Evolutionary conservation across 1,139 yeast genomes (phyloP), one percentile per base, ranked within the genome.

Genomic region (Petasospora rhodanensis): DNA sequence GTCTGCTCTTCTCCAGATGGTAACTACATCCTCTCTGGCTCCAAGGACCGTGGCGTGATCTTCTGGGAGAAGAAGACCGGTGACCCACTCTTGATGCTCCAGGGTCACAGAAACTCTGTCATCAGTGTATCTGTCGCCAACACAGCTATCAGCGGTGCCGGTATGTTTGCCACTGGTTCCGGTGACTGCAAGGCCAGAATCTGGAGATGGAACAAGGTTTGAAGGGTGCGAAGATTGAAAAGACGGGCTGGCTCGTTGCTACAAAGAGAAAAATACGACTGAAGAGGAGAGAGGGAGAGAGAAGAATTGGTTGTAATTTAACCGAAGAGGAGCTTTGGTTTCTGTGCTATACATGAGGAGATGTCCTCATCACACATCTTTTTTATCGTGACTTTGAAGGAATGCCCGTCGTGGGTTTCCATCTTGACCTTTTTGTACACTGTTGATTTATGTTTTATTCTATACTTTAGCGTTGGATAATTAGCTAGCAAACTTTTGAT

Each of bases 141-240:
- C 54, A 81, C 86, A 26, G 72, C 72, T 42, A 82, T 80, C 38
- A 68, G 74, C 35, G 87, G 84, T 49, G 58, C 61, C 24, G 79
- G 80, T 28, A 78, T 86, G 47, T 91, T 91, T 68, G 98, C 97
- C 35, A 89, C 97, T 13, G 98, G 98, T 41, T 77, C 89, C 60
- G 98, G 98, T 57, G 98, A 91, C 62, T 89, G 96, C 61, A 85
- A 89, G 59, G 97, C 97, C 26, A 76, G 96, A 64, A 83, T 91
- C 55, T 91, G 98, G 98, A 77, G 52, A 48, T 51, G 55, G 55
- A 49, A 49, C 34, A 46, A 46, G 39, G 48, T 42, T 29, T 49
- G 35, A 40, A 13, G n/a, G n/a, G n/a, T n/a, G n/a, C n/a, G n/a
- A n/a, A n/a, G n/a, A n/a, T n/a, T n/a, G 22, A 22, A 32, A 10